Conservation (phyloP, 2,329 filamentous ascomycete genomes). For the Aspergillus sp. region DNA sequence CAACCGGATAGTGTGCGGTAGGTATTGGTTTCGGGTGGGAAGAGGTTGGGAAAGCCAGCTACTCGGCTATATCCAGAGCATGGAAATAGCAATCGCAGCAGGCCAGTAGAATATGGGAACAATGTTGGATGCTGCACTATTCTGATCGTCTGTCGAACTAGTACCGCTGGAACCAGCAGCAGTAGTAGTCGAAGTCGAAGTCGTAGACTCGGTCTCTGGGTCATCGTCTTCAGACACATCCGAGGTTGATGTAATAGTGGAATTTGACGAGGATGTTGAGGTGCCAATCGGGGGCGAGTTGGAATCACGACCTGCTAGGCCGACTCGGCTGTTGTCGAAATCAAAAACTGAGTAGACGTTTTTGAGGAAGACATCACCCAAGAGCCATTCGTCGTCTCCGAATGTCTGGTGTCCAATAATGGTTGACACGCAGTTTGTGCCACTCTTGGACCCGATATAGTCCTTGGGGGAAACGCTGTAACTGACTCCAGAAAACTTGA, state of each 20-base stretch:
- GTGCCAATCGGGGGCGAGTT: background rate
- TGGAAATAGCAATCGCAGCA: slow-evolving; percentile 7
- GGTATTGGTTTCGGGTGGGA: no score
- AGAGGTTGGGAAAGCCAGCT: no score
- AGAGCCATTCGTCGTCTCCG: slow-evolving; percentile 61
- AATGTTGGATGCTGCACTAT: slow-evolving; percentile 2
- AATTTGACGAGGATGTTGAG: no score
- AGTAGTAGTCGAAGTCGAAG: slow-evolving; percentile 4
- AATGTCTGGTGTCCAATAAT: slow-evolving; percentile 70
- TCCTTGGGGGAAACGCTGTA: slow-evolving; percentile 67
- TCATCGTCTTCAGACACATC: background rate
- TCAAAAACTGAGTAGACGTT: slow-evolving; percentile 88
- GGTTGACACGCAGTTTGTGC: slow-evolving; percentile 56
- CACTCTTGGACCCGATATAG: slow-evolving; percentile 52
- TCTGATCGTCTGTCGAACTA: slow-evolving; percentile 2
- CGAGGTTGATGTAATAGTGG: background rate
- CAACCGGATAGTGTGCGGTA: no score
- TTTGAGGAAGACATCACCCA: slow-evolving; percentile 82
- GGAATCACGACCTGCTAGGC: slow-evolving; percentile 20
- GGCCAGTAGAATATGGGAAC: slow-evolving; percentile 10
- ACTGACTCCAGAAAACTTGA: slow-evolving; percentile 63
- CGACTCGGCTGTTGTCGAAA: slow-evolving; percentile 51
- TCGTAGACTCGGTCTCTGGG: background rate
- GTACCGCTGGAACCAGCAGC: slow-evolving; percentile 4
- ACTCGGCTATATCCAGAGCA: slow-evolving; percentile 7